Base-by-base conservation (phyloP, 371 early-diverging fungal genomes). In the Haplosporangium sp. region DNA sequence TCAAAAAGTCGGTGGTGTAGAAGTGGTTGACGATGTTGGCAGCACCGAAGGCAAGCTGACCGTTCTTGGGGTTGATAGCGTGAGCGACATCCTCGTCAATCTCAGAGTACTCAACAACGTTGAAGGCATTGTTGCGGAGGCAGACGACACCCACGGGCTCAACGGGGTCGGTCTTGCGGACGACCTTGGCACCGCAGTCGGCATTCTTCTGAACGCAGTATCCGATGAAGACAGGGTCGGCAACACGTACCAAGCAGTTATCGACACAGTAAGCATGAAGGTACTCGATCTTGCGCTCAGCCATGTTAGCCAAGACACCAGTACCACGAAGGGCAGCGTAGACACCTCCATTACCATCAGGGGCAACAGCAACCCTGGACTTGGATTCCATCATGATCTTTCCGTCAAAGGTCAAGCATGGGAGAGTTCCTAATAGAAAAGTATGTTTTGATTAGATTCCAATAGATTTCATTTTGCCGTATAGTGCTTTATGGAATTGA, bases 81-180 rank as follows among this genome's bases (percentile, higher is more conserved):
- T 90, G 90, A 44, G 96, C 92, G 55, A 94, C 86, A 44, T 89
- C 92, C 47, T 85, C 71, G 61, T 89, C 87, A 69, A 99, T 97
- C 86, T 99, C 99, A 44, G 94, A 94, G 88, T 98, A 98, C 84
- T 98, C 99, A 52, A 97, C 96, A 19, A 98, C 98, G 72, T 90
- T 91, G 76, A 91, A 94, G 67, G 90, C 89, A 53, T 89, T 86
- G 84, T 96, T 89, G 68, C 95, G 92, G 64, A 93, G 84, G 83
- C 96, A 97, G 72, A 98, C 92, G 59, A 98, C 96, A 75, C 99
- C 99, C 17, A 98, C 98, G 58, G 95, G 91, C 86, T 98, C 99
- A 64, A 91, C 88, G 59, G 97, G 94, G 8, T 85, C 72, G 66
- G 86, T 75, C 84, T 98, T 98, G 76, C 92, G 93, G 20, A 97